phyloP scores from a whole-genome alignment of 2,329 filamentous ascomycete species.

The Hypoxylon sp. region DNA sequence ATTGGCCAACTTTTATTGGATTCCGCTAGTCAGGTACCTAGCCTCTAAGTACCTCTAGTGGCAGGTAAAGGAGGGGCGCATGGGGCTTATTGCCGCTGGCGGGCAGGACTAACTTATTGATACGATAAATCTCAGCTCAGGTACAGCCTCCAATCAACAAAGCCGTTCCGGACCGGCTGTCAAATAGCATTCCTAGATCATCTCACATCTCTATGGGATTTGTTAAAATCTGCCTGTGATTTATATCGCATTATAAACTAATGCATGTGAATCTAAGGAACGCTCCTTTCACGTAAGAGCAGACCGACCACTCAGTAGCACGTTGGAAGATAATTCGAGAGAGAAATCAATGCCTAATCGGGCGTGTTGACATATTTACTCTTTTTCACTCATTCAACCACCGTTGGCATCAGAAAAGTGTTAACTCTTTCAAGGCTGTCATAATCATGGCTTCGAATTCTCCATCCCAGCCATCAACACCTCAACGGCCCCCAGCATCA shows the following conservation, averaged over 20 bases:
- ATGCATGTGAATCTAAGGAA: constrained; percentile 21
- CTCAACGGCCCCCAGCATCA: constrained; percentile 28
- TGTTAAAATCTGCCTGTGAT: constrained; percentile 12
- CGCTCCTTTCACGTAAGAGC: background rate
- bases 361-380: background rate
- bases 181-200: constrained; percentile 17
- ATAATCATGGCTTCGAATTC: constrained; percentile 38
- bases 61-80: constrained; percentile 21
- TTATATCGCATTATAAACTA: constrained; percentile 8
- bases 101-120: constrained; percentile 13
- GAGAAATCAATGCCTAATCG: constrained; percentile 1
- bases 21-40: constrained; percentile 29
- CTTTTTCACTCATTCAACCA: background rate
- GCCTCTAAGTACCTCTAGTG: constrained; percentile 23
- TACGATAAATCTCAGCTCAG: constrained; percentile 33
- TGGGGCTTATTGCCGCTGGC: constrained; percentile 32
- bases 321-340: constrained; percentile 5
- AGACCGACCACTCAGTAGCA: background rate
- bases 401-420: background rate
- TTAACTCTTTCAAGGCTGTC: background rate
- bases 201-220: constrained; percentile 15
- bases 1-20: constrained; percentile 28
- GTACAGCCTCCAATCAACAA: constrained; percentile 34
- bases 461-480: constrained; percentile 31
- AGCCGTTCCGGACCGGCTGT: background rate